A percentile compares a stretch with the other conserved stretches of the same genome.
These are phyloP conservation scores for Oxytropis ochrocephala DNA, from an alignment of 306 rosid species.

Conservation along the genomic window DNA sequence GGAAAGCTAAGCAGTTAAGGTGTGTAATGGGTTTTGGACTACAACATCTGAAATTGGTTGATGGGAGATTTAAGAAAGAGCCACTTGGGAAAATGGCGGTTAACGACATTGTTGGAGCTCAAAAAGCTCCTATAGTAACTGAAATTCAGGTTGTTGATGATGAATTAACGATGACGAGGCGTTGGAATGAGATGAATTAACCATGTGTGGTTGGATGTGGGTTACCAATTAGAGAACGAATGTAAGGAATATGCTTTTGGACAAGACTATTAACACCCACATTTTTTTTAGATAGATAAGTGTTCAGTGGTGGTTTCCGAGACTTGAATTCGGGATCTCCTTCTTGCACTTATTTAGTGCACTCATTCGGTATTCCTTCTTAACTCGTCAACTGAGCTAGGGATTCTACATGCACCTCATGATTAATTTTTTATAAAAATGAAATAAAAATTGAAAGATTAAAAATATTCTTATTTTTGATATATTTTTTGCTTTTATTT, in stretches of 20 bases:
- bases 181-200: neutral
- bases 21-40: constrained; percentile 9
- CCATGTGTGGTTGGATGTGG: constrained; percentile 34
- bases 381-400: no score
- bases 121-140: neutral
- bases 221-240: neutral
- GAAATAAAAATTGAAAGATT: no score
- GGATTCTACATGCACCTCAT: no score
- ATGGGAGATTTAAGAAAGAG: constrained; percentile 7
- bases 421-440: no score
- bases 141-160: neutral
- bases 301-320: no score
- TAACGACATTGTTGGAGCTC: constrained; percentile 24
- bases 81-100: constrained; percentile 24
- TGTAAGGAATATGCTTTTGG: neutral
- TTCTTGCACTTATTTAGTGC: no score
- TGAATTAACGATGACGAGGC: neutral
- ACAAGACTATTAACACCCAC: no score
- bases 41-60: constrained; percentile 1
- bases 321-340: no score
- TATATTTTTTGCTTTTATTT: no score
- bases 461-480: no score
- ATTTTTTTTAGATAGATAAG: no score
- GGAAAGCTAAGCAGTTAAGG: constrained; percentile 9
- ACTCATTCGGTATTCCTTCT: no score